Evolutionary conservation across 805 yeast species (phyloP).

Genomic region (Lachancea sp.): DNA sequence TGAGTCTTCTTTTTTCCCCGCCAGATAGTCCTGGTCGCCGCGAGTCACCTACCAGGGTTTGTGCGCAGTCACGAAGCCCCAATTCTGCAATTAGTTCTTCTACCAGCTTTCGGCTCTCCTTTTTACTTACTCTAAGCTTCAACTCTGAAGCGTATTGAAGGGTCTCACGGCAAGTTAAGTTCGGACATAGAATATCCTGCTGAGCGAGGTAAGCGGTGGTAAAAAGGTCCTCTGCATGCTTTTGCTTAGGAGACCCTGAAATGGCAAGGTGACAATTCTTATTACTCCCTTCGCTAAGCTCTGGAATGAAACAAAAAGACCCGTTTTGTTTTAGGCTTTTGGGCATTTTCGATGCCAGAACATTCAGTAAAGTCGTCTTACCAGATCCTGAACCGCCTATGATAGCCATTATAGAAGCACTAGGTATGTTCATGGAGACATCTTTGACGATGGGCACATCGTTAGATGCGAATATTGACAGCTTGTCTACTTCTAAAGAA

Average conservation of each 20-base stretch:
- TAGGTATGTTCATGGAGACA: conserved; percentile 52
- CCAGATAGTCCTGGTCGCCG: conserved; percentile 65
- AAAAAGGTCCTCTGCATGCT: background rate
- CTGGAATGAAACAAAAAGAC: conserved; percentile 30
- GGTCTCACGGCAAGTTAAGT: conserved; percentile 67
- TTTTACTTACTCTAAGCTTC: conserved; percentile 44
- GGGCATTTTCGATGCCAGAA: conserved; percentile 47
- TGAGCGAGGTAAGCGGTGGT: conserved; percentile 60
- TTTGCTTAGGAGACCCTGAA: conserved; percentile 9
- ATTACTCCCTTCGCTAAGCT: conserved; percentile 14
- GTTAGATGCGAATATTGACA: conserved; percentile 25
- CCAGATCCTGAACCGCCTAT: conserved; percentile 89
- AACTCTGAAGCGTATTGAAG: conserved; percentile 65
- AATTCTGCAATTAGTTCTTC: conserved; percentile 55
- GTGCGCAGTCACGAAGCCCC: conserved; percentile 57
- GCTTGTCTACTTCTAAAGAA: conserved; percentile 22
- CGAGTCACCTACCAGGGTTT: conserved; percentile 52
- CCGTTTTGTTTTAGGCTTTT: conserved; percentile 41
- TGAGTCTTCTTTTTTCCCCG: conserved; percentile 74
- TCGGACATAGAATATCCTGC: conserved; percentile 65
- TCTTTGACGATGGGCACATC: conserved; percentile 39
- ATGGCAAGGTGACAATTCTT: too few species aligned
- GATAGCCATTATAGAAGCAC: conserved; percentile 66
- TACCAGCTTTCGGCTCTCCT: conserved; percentile 45
- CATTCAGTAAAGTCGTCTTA: conserved; percentile 72